Percentiles rank a stretch among this genome's conserved stretches.
Evolutionary conservation across 768 basidiomycete genomes (phyloP).

Genomic region (Tephrocybe sp.): DNA sequence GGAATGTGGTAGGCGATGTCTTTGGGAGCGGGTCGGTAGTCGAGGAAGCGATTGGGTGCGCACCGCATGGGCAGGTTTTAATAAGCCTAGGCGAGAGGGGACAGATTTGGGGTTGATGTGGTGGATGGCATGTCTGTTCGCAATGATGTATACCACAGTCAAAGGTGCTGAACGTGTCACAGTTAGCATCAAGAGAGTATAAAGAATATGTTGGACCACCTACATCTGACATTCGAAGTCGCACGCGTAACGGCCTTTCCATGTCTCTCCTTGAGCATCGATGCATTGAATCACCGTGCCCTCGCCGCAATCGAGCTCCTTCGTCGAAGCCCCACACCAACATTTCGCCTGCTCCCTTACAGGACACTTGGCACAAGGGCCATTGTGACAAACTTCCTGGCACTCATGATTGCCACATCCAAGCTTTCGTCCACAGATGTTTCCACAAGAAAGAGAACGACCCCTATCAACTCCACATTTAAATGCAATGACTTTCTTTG

Average conservation of each 20-base stretch:
- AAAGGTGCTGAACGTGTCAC: conserved; percentile 42
- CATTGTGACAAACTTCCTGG: conserved; percentile 67
- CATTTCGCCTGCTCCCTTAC: conserved; percentile 56
- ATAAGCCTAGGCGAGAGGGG: conserved; percentile 70
- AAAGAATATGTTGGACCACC: conserved; percentile 12
- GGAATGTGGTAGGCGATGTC: conserved; percentile 31
- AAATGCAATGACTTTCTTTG: conserved; percentile 53
- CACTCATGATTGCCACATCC: conserved; percentile 76
- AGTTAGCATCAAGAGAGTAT: neutral
- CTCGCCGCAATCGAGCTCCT: conserved; percentile 64
- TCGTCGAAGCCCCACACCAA: conserved; percentile 75
- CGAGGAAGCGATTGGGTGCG: conserved; percentile 44
- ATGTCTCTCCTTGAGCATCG: conserved; percentile 41
- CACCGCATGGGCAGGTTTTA: conserved; percentile 82
- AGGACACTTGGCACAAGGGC: conserved; percentile 66
- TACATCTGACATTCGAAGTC: conserved; percentile 56
- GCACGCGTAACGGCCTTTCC: conserved; percentile 68
- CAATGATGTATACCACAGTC: conserved; percentile 81
- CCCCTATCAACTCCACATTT: conserved; percentile 49
- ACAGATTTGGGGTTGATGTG: conserved; percentile 54
- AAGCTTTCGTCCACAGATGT: conserved; percentile 44
- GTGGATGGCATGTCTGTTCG: conserved; percentile 73
- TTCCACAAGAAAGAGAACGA: conserved; percentile 39
- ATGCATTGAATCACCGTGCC: conserved; percentile 41
- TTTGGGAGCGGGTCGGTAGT: conserved; percentile 23